Evolutionary conservation across 2,329 filamentous ascomycete species (phyloP).

Genomic region (Trichophyton benhamiae): DNA sequence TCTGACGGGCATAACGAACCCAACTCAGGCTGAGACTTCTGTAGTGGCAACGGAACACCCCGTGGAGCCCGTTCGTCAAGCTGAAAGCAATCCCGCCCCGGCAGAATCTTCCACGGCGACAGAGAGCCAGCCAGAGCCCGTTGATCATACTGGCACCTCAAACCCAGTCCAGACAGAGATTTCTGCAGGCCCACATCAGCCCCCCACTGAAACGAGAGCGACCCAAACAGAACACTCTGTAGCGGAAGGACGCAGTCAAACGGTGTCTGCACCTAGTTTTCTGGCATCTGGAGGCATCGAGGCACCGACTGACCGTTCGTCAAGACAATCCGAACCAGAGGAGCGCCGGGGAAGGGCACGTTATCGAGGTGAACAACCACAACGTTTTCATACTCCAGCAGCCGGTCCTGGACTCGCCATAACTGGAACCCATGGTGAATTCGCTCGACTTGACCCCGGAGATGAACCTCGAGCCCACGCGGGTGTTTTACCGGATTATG

Average conservation of each 20-base stretch:
- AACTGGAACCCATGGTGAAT: neutral
- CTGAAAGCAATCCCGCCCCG: no score
- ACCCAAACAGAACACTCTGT: neutral
- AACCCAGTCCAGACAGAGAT: neutral
- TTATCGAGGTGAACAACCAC: no score
- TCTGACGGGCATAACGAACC: no score
- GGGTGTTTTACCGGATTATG: neutral
- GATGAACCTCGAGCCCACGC: neutral
- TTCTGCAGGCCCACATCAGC: neutral
- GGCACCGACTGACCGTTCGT: neutral
- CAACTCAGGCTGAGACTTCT: no score
- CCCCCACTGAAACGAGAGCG: neutral
- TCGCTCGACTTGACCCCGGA: neutral
- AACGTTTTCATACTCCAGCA: neutral
- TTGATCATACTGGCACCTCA: no score
- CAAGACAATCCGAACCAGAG: no score
- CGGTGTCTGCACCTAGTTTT: neutral
- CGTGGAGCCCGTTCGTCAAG: no score
- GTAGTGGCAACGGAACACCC: no score
- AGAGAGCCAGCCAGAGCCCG: no score
- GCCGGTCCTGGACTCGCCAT: neutral
- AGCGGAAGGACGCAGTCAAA: neutral
- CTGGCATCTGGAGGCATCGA: neutral
- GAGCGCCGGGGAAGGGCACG: no score
- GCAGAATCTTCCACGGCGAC: no score